phyloP scores from a whole-genome alignment of 208 protist genomes.

The Leptomonas seymouri region DNA sequence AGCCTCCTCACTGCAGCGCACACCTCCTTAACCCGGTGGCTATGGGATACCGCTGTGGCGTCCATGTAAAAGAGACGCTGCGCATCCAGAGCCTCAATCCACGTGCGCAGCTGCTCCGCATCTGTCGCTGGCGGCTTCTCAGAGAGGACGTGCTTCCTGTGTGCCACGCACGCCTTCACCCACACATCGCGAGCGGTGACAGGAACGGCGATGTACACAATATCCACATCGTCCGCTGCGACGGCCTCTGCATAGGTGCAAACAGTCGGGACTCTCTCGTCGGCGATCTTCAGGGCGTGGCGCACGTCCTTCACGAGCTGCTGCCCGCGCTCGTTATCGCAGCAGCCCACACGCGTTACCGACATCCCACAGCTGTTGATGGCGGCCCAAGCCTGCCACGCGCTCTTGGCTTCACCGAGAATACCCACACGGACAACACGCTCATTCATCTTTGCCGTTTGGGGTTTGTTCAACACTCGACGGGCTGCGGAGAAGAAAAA shows the following conservation, averaged over 20 bases:
- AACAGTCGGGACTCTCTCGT: constrained; percentile 9
- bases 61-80: constrained; percentile 68
- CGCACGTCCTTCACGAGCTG: constrained; percentile 42
- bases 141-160: constrained; percentile 67
- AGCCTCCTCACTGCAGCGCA: constrained; percentile 27
- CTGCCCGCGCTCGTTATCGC: constrained; percentile 31
- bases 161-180: constrained; percentile 46
- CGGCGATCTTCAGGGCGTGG: constrained; percentile 22
- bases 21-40: constrained; percentile 35
- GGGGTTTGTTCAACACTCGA: too few species aligned
- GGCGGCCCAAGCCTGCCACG: constrained; percentile 46
- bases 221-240: constrained; percentile 32
- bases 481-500: neutral
- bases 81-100: constrained; percentile 50
- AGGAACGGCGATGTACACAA: constrained; percentile 53
- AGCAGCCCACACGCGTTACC: constrained; percentile 56
- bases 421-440: constrained; percentile 54
- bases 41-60: constrained; percentile 63
- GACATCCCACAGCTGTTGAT: constrained; percentile 39
- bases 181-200: constrained; percentile 42
- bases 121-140: constrained; percentile 57
- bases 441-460: constrained; percentile 13
- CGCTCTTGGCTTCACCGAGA: constrained; percentile 53
- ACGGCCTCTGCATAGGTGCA: constrained; percentile 37
- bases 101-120: constrained; percentile 50